Base-by-base conservation (phyloP, 2,329 filamentous ascomycete genomes). In the Coniochaeta prunicola region DNA sequence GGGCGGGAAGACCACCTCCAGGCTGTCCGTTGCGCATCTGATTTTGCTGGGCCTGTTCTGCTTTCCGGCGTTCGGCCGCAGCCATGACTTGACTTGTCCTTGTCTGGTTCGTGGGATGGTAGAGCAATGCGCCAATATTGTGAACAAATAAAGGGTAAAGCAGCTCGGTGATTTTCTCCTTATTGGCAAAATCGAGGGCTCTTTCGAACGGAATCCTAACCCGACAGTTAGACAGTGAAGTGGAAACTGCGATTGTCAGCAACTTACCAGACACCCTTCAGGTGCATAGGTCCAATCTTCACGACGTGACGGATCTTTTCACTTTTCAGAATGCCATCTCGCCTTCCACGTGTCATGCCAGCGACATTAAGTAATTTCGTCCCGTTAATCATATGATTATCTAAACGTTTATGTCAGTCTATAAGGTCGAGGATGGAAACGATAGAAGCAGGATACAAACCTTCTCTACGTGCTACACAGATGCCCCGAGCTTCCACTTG, bases 321-420 rank as follows among this genome's bases (percentile, higher is more conserved):
- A 72, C 93, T 97, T 78, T 99, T 99, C 60, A 99, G 76, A 65
- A 99, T 97, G 54, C 94, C 94, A 70, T 99, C 94, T 68, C 94
- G 85, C 64, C 94, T 88, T 59, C 94, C 94, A 72, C 94, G 85
- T 15, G 94, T 99, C 94, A 99, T 99, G 13, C 94, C 93, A 56
- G 94, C 94, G 57, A 99, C 94, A 65, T 99, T 99, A 59, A 97
- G 78, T 59, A 99, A 80, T 74, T 97, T 99, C 1, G 94, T 99
- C 19, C 94, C 94, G 69, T 97, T 99, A 74, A 99, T 97, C 91
- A 99, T 97, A 76, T 96, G 91, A 74, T 97, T 97, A 68, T 97
- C 93, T 96, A 63, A 6, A 24, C n/a, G 26, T 34, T 30, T 6
- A 59, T 17, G 45, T 50, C 24, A 50, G 45, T 30, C n/a, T n/a